These are phyloP conservation scores for Calocybe cyanea DNA, from an alignment of 768 basidiomycete genomes.

Conservation along the genomic window DNA sequence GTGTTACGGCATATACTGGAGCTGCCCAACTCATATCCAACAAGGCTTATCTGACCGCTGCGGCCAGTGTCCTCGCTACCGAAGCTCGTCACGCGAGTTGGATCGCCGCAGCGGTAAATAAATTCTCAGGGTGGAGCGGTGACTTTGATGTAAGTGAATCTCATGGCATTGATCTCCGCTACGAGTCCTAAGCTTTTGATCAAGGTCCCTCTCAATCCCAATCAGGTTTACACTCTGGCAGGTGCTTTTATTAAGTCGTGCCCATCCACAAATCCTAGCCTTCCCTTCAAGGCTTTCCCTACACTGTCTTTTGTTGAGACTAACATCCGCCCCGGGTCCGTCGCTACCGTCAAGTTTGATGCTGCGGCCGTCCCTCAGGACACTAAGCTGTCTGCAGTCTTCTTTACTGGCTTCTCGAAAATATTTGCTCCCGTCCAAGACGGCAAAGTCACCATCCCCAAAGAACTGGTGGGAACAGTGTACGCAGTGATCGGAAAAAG, in stretches of 20 bases:
- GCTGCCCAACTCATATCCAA: constrained; percentile 44
- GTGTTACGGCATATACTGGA: constrained; percentile 50
- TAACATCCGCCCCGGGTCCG: constrained; percentile 22
- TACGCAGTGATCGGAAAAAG: constrained; percentile 43
- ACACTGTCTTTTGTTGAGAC: constrained; percentile 29
- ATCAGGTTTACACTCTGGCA: constrained; percentile 33
- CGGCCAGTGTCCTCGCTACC: constrained; percentile 52
- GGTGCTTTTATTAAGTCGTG: constrained; percentile 48
- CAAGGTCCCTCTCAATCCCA: constrained; percentile 27
- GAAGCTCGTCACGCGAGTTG: constrained; percentile 59
- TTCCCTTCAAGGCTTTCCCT: constrained; percentile 52
- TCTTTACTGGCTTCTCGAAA: constrained; percentile 42
- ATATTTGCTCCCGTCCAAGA: constrained; percentile 28
- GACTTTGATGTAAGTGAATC: constrained; percentile 40
- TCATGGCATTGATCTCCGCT: no score
- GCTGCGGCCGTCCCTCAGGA: constrained; percentile 2
- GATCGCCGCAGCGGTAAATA: constrained; percentile 42
- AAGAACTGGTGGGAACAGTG: constrained; percentile 36
- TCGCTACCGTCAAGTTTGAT: constrained; percentile 11
- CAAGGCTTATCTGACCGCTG: constrained; percentile 45
- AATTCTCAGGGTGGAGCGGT: constrained; percentile 44
- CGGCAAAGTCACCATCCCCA: constrained; percentile 32
- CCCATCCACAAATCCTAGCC: constrained; percentile 48
- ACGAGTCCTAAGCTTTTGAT: no score
- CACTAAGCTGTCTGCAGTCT: constrained; percentile 28